Percentiles rank a stretch among this genome's conserved stretches.
phyloP scores from a whole-genome alignment of 2,329 filamentous ascomycete species.

The Penicillium freii region DNA sequence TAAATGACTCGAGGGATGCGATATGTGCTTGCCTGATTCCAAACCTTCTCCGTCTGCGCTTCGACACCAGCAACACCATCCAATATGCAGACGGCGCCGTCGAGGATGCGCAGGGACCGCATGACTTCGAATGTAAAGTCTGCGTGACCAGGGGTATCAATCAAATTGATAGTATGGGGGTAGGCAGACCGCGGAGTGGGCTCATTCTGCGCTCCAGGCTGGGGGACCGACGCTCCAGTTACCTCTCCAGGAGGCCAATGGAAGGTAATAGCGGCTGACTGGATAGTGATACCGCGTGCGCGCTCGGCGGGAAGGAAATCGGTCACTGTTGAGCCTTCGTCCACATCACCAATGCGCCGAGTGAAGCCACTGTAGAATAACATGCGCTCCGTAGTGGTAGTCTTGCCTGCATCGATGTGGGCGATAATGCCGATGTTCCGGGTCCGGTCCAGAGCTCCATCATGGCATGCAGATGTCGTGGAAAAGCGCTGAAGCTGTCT shows the following conservation, averaged over 20 bases:
- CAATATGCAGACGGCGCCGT: constrained; percentile 88
- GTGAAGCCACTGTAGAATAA: constrained; percentile 94
- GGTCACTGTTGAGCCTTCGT: constrained; percentile 93
- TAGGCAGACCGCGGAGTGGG: constrained; percentile 51
- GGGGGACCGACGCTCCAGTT: constrained; percentile 16
- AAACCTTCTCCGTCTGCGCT: constrained; percentile 95
- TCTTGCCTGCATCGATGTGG: constrained; percentile 98
- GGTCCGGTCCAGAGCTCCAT: constrained; percentile 58
- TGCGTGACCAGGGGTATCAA: constrained; percentile 94
- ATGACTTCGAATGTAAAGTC: constrained; percentile 98
- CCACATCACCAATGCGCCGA: constrained; percentile 85
- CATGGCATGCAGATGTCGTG: constrained; percentile 24
- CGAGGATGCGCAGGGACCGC: constrained; percentile 80
- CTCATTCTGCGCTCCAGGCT: constrained; percentile 37
- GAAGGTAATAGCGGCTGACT: constrained; percentile 94
- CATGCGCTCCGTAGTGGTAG: constrained; percentile 98
- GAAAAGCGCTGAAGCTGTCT: constrained; percentile 29
- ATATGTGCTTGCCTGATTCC: constrained; percentile 84
- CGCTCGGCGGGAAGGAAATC: constrained; percentile 94
- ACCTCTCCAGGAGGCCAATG: constrained; percentile 68
- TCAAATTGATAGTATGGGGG: constrained; percentile 77
- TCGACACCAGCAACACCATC: constrained; percentile 93
- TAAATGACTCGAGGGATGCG: constrained; percentile 78
- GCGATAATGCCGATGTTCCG: constrained; percentile 98
- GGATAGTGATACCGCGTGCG: constrained; percentile 91